Conservation (phyloP, 768 basidiomycete genomes). For the Suillus cothurnatus region DNA sequence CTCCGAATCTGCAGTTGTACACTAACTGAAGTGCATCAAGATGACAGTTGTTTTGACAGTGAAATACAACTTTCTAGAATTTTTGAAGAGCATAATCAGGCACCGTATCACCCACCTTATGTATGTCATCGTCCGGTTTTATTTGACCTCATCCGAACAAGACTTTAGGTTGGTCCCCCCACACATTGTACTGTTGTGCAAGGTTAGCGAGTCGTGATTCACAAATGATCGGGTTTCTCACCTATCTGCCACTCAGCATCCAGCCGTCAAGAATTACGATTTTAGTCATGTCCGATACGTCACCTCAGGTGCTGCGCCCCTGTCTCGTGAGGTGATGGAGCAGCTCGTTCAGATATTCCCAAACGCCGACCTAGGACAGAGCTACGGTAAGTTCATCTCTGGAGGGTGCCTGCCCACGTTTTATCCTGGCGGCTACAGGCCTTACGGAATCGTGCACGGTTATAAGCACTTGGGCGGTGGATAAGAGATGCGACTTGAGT, state of each 20-base stretch:
- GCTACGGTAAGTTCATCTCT: slow-evolving; percentile 47
- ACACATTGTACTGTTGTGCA: slow-evolving; percentile 51
- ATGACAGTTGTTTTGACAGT: slow-evolving; percentile 51
- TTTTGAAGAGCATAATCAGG: slow-evolving; percentile 48
- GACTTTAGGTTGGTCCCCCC: slow-evolving; percentile 45
- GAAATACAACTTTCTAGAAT: slow-evolving; percentile 46
- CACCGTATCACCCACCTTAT: slow-evolving; percentile 49
- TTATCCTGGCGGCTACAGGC: slow-evolving; percentile 36
- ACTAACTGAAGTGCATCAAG: slow-evolving; percentile 32
- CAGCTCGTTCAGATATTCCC: slow-evolving; percentile 51
- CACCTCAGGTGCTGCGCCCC: slow-evolving; percentile 58
- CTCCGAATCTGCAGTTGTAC: background rate
- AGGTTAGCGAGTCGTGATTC: slow-evolving; percentile 32
- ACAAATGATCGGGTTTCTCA: background rate
- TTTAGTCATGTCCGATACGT: slow-evolving; percentile 40
- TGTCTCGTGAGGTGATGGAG: slow-evolving; percentile 51
- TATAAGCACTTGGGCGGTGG: slow-evolving; percentile 46
- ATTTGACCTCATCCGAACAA: slow-evolving; percentile 1
- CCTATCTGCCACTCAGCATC: slow-evolving; percentile 31
- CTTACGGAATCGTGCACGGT: slow-evolving; percentile 66
- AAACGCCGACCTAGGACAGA: slow-evolving; percentile 55
- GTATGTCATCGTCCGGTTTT: slow-evolving; percentile 12
- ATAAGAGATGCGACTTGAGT: slow-evolving; percentile 46
- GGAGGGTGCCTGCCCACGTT: background rate
- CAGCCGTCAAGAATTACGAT: slow-evolving; percentile 42